Percentiles rank a stretch among this genome's conserved stretches.
phyloP scores from a whole-genome alignment of 768 basidiomycete genomes.

The Candolleomyces efflorescens region DNA sequence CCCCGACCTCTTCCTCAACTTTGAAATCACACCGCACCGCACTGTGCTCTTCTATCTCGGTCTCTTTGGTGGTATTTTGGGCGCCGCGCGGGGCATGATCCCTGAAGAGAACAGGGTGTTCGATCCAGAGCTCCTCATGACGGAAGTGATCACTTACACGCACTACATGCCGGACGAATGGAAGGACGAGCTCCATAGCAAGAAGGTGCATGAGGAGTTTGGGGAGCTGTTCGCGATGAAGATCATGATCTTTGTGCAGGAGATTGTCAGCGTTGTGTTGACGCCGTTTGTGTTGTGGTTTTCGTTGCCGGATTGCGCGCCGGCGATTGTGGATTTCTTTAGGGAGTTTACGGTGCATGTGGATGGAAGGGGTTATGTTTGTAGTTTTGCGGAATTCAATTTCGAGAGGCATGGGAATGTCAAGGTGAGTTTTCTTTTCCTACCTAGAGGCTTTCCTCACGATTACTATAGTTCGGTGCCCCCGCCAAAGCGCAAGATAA shows the following conservation, averaged over 20 bases:
- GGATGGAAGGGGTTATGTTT: slow-evolving; percentile 94
- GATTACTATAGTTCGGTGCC: slow-evolving; percentile 68
- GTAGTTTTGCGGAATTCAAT: slow-evolving; percentile 98
- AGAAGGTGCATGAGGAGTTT: slow-evolving; percentile 88
- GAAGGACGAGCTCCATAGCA: slow-evolving; percentile 85
- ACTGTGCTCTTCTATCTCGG: slow-evolving; percentile 93
- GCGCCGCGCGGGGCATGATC: slow-evolving; percentile 91
- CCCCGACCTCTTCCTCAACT: slow-evolving; percentile 88
- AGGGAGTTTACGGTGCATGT: slow-evolving; percentile 97
- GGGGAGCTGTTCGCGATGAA: slow-evolving; percentile 94
- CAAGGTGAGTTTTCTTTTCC: slow-evolving; percentile 48
- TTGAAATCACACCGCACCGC: slow-evolving; percentile 91
- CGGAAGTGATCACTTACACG: slow-evolving; percentile 87
- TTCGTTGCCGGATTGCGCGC: slow-evolving; percentile 85
- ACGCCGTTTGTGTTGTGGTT: slow-evolving; percentile 95
- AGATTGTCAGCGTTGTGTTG: slow-evolving; percentile 84
- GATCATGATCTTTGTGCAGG: slow-evolving; percentile 79
- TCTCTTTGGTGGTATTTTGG: slow-evolving; percentile 83
- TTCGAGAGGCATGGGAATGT: slow-evolving; percentile 93
- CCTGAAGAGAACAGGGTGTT: slow-evolving; percentile 92
- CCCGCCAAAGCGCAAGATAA: slow-evolving; percentile 64
- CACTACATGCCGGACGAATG: slow-evolving; percentile 96
- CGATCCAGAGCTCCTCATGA: slow-evolving; percentile 91
- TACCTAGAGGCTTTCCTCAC: neutral
- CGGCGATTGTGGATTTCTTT: slow-evolving; percentile 95